Percentiles rank a stretch among this genome's conserved stretches.
Conservation (phyloP, 192 early-diverging fungal species). For the Helicostylum pulchrum region DNA sequence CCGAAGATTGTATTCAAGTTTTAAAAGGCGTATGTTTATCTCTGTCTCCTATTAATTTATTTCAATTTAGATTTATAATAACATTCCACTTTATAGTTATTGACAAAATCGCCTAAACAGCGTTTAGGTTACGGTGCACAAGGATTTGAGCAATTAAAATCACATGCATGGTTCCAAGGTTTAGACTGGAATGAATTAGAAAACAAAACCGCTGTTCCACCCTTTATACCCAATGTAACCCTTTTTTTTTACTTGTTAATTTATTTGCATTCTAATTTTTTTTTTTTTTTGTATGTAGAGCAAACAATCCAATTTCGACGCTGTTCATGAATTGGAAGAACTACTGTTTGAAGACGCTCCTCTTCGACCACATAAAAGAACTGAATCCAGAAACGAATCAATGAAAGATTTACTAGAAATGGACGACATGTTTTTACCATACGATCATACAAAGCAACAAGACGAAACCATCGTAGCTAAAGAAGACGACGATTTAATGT, state of each 20-base stretch:
- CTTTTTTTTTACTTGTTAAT: too few relatives aligned
- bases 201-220: conserved; percentile 14
- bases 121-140: conserved; percentile 15
- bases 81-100: conserved; percentile 5
- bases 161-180: conserved; percentile 29
- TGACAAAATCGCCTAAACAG: conserved; percentile 17
- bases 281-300: conserved; percentile 37
- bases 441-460: conserved; percentile 61
- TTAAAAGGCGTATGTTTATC: conserved; percentile 38
- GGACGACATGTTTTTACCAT: conserved; percentile 70
- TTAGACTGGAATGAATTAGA: conserved; percentile 25
- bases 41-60: too few relatives aligned
- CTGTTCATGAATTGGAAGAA: conserved; percentile 92
- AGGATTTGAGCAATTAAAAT: conserved; percentile 18
- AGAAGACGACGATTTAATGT: too few relatives aligned
- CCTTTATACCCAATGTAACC: conserved; percentile 17
- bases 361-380: conserved; percentile 72
- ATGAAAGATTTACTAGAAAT: conserved; percentile 60
- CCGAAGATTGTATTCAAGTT: conserved; percentile 48
- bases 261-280: too few relatives aligned
- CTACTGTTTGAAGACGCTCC: conserved; percentile 93
- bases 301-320: conserved; percentile 91
- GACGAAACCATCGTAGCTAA: background rate
- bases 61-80: too few relatives aligned
- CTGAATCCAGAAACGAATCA: conserved; percentile 25